phyloP scores from a whole-genome alignment of 331 rosid species.

The Stylosanthes scabra region DNA sequence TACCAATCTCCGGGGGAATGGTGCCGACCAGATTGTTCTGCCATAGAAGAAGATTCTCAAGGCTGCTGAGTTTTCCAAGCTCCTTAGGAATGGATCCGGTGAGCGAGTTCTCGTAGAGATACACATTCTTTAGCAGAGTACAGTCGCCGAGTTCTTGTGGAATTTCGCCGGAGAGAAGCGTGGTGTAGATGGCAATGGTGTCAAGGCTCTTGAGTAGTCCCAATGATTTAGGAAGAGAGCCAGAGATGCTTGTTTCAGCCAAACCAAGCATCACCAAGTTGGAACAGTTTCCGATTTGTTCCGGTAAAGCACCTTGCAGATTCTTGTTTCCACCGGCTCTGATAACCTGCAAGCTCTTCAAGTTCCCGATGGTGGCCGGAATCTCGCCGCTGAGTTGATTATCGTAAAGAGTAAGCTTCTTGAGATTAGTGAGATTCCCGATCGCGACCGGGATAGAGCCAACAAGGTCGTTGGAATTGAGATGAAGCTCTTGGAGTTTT shows the following conservation, averaged over 20 bases:
- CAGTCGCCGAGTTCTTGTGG: constrained; percentile 83
- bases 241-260: constrained; percentile 93
- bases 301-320: constrained; percentile 72
- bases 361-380: constrained; percentile 69
- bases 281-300: constrained; percentile 78
- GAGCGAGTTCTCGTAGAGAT: constrained; percentile 80
- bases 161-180: constrained; percentile 74
- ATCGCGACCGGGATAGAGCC: constrained; percentile 73
- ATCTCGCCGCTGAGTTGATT: constrained; percentile 75
- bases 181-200: constrained; percentile 83
- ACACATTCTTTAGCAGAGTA: constrained; percentile 63
- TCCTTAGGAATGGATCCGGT: constrained; percentile 72
- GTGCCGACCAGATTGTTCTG: constrained; percentile 78
- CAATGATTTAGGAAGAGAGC: constrained; percentile 64
- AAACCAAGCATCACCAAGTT: constrained; percentile 73
- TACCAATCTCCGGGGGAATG: constrained; percentile 77
- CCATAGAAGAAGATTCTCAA: constrained; percentile 70
- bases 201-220: constrained; percentile 75
- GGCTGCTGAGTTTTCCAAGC: constrained; percentile 65
- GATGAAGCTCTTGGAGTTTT: constrained; percentile 62
- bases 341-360: constrained; percentile 64
- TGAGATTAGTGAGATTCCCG: constrained; percentile 71
- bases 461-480: constrained; percentile 68
- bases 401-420: constrained; percentile 63
- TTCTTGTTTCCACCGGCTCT: constrained; percentile 98